Base-by-base conservation (phyloP, 108 stramenopile genomes). In the Nitzschia palea region DNA sequence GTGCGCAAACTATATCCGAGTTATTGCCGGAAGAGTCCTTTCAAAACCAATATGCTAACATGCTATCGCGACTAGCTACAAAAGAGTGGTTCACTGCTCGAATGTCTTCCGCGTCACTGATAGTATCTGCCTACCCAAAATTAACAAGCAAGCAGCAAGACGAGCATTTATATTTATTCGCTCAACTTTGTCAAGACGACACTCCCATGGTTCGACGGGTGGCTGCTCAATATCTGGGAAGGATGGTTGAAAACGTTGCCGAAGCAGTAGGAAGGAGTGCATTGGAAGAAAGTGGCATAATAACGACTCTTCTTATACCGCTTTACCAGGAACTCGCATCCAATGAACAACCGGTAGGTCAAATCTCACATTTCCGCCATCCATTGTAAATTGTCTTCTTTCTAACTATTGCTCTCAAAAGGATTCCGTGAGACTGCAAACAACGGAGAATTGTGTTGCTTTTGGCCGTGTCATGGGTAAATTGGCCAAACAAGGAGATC, bases 41-140 rank as follows among this genome's bases (percentile, higher is more conserved):
- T 60, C 67, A 58, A 33, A 33, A 55, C 5, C 73, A 92, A 55
- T 91, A 86, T 67, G 87, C 88, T 12, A 81, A 83, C 15, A 89
- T 99, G 84, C 60, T 99, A 44, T 59, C 62, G 0, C 76, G 96
- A 17, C 69, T 99, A 42, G 90, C 92, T 20, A 75, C 47, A 3
- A 87, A 91, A 73, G 98, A 99, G 69, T 99, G 97, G 97, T 99
- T 97, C 88, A 99, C 98, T 20, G 90, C 96, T 20, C 80, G 98
- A 3, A 92, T 96, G 20, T 95, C 96, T 23, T 95, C 96, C 6
- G 93, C 90, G 69, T 76, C 59, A 34, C 81, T 98, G 6, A 82
- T 96, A 40, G 73, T 91, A 6, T 63, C 65, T 44, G 87, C 93
- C 4, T 95, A 90, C 67, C 62, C 71, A 4, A 75, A 69, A 23